phyloP scores from a whole-genome alignment of 1,139 yeast species.

The Magnusiomyces magnusii region DNA sequence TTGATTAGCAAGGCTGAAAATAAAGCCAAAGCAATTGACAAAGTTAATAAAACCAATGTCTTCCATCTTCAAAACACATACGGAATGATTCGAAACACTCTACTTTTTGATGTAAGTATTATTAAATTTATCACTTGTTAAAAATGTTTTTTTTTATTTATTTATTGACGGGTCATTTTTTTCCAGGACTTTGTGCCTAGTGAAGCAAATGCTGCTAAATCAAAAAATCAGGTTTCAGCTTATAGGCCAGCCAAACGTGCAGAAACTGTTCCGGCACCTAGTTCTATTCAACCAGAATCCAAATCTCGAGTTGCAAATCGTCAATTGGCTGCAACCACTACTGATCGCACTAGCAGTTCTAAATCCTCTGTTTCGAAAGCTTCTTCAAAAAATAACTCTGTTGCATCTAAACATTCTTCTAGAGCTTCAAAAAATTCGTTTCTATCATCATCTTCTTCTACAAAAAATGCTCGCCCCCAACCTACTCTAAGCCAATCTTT shows the following conservation, averaged over 20 bases:
- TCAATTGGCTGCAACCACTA: background rate
- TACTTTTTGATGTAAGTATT: background rate
- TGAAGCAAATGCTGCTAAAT: background rate
- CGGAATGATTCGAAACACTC: background rate
- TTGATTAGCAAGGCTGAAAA: slow-evolving; percentile 11
- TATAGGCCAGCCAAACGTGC: slow-evolving; percentile 2
- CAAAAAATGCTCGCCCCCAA: background rate
- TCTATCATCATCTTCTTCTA: background rate
- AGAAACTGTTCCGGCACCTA: background rate
- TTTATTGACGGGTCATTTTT: background rate
- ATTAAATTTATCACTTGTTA: too few relatives aligned
- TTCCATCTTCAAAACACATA: background rate
- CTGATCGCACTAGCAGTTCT: background rate
- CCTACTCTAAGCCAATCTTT: background rate
- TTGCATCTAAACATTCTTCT: background rate
- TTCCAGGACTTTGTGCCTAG: background rate
- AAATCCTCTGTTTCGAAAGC: background rate
- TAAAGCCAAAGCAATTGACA: slow-evolving; percentile 6
- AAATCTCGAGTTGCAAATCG: background rate
- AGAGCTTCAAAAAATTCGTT: background rate
- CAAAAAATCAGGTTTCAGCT: background rate
- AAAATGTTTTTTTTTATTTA: too few relatives aligned
- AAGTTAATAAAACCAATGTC: background rate
- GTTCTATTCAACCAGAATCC: background rate
- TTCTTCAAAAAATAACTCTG: background rate